Evolutionary conservation across 2,329 filamentous ascomycete species (phyloP).

Genomic region (Neodidymelliopsis sp.): DNA sequence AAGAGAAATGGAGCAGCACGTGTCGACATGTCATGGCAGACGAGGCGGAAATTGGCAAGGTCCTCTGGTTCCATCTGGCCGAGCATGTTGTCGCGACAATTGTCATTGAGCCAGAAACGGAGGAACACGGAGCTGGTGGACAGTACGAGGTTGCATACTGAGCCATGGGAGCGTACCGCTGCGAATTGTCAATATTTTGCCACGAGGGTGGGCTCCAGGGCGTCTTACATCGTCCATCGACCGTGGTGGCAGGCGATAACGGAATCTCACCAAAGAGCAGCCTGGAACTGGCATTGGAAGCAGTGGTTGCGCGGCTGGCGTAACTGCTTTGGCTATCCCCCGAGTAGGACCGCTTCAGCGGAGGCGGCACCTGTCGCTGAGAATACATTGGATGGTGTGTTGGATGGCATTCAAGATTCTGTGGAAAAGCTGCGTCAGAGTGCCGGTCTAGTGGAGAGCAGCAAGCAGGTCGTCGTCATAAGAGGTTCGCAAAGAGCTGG

Average conservation of each 20-base stretch:
- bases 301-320: constrained; percentile 44
- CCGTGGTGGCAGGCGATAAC: constrained; percentile 49
- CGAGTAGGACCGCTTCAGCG: constrained; percentile 50
- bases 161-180: constrained; percentile 56
- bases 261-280: constrained; percentile 61
- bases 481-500: constrained; percentile 18
- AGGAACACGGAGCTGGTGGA: constrained; percentile 58
- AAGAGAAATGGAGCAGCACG: constrained; percentile 75
- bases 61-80: constrained; percentile 52
- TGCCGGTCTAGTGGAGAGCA: constrained; percentile 17
- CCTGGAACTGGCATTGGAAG: constrained; percentile 48
- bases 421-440: constrained; percentile 19
- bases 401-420: constrained; percentile 27
- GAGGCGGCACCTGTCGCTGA: constrained; percentile 42
- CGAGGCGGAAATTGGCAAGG: constrained; percentile 64
- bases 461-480: constrained; percentile 20
- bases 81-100: constrained; percentile 55
- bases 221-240: constrained; percentile 48
- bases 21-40: constrained; percentile 74
- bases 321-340: constrained; percentile 49
- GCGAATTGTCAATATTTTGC: constrained; percentile 29
- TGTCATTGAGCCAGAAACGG: constrained; percentile 59
- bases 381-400: constrained; percentile 40
- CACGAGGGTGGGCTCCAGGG: constrained; percentile 12
- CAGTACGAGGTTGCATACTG: constrained; percentile 58